A percentile compares a stretch with the other conserved stretches of the same genome.
Evolutionary conservation across 208 protist genomes (phyloP).

Genomic region (Leishmania braziliensis): DNA sequence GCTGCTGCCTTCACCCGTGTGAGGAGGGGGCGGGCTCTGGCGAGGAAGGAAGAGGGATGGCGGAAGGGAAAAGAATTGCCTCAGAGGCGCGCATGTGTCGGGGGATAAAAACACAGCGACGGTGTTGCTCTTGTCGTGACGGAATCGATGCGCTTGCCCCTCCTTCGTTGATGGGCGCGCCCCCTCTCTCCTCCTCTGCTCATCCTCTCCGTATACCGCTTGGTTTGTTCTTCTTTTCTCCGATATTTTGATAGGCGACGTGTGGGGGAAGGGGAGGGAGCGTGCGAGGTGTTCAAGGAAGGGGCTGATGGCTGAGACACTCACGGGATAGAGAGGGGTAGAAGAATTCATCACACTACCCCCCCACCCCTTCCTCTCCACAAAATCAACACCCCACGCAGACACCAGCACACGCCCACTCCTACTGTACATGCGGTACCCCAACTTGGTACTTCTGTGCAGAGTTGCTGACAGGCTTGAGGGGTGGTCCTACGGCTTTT

Average conservation of each 20-base stretch:
- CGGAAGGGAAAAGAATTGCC: neutral
- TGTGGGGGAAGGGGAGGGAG: neutral
- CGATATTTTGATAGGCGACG: neutral
- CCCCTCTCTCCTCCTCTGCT: neutral
- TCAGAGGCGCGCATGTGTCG: neutral
- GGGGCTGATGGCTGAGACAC: neutral
- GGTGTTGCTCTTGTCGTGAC: neutral
- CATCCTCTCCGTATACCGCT: neutral
- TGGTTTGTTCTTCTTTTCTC: neutral
- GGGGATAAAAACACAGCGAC: neutral
- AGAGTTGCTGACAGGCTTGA: neutral
- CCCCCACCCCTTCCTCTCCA: neutral
- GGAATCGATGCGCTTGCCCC: neutral
- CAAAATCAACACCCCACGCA: constrained; percentile 7
- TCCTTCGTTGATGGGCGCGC: neutral
- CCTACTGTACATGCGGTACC: neutral
- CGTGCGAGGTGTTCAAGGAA: neutral
- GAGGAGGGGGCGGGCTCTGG: neutral
- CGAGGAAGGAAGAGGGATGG: neutral
- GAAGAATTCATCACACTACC: neutral
- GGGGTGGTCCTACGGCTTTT: neutral
- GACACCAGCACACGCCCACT: neutral
- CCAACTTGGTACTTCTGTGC: neutral
- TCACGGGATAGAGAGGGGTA: neutral
- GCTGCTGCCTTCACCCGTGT: neutral